Evolutionary conservation across 208 protist species (phyloP).

Genomic region (Crithidia thermophila): DNA sequence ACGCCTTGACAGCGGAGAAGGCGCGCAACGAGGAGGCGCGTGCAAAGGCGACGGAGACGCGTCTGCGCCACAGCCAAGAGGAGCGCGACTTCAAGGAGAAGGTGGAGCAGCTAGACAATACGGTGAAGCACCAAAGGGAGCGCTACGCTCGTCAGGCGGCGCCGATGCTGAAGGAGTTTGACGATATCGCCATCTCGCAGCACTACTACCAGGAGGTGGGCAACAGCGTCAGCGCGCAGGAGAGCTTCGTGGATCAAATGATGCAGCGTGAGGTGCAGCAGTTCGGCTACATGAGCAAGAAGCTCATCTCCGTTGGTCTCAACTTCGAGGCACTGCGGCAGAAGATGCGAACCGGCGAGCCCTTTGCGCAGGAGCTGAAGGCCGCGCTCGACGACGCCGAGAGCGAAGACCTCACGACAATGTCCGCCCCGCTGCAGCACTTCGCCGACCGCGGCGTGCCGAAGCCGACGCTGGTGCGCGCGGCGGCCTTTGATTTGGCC

Average conservation of each 20-base stretch:
- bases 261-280: slow-evolving; percentile 61
- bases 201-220: slow-evolving; percentile 83
- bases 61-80: slow-evolving; percentile 44
- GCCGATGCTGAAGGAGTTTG: slow-evolving; percentile 77
- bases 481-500: slow-evolving; percentile 73
- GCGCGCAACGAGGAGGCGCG: slow-evolving; percentile 80
- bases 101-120: slow-evolving; percentile 43
- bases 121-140: slow-evolving; percentile 53
- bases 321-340: slow-evolving; percentile 69
- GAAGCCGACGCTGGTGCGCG: slow-evolving; percentile 39
- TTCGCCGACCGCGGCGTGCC: slow-evolving; percentile 52
- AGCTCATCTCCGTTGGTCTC: slow-evolving; percentile 81
- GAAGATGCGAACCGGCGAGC: slow-evolving; percentile 42
- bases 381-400: slow-evolving; percentile 74
- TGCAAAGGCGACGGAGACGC: slow-evolving; percentile 39
- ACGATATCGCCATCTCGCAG: slow-evolving; percentile 73
- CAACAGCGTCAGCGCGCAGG: slow-evolving; percentile 52
- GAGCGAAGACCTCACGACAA: slow-evolving; percentile 61
- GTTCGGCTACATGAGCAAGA: slow-evolving; percentile 89
- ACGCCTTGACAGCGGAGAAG: slow-evolving; percentile 53
- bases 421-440: slow-evolving; percentile 58
- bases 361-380: slow-evolving; percentile 66
- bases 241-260: slow-evolving; percentile 55
- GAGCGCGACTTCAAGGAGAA: slow-evolving; percentile 35
- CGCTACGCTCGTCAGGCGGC: slow-evolving; percentile 46